Evolutionary conservation across 495 filamentous ascomycete species (phyloP), one percentile per base, ranked within the genome.

Genomic region (Penicillium cataractarum): DNA sequence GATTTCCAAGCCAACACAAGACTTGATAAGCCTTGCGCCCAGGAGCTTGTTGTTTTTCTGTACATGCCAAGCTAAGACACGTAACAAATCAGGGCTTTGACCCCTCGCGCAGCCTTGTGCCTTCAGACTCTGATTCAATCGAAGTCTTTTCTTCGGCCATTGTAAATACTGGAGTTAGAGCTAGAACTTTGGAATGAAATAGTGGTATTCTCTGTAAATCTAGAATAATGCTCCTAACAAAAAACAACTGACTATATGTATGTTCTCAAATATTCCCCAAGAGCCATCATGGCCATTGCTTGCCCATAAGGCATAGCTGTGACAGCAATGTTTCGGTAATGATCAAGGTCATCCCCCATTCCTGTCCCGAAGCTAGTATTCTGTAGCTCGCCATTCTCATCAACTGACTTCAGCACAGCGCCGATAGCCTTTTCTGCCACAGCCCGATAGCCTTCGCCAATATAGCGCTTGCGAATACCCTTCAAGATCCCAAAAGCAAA

Each of bases 401-500:
- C 84, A n/a, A 92, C 79, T 49, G 85, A 84, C 0, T 76, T 76
- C 57, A 91, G 50, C 9, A 90, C 85, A 0, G 85, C 86, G 56
- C 76, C 76, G 15, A 89, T 78, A 0, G 88, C 90, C 68, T 79
- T 83, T 21, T 88, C 72, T 0, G 86, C 89, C 13, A 85, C 80
- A 5, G 65, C 61, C 35, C 72, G 55, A 48, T 81, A 85, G 27
- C 80, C 62, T 15, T 74, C 65, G 3, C 76, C 75, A 17, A 92
- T 80, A 65, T 90, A 90, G 53, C 86, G 75, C 78, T 87, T 87
- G 40, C 89, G 74, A 52, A 85, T 77, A 2, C 83, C 89, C 64
- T 92, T 92, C n/a, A 92, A 74, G 4, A 92, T 87, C 1, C 90
- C 90, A 68, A 85, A 91, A n/a, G 89, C 89, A 61, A 92, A 91